Percentiles rank a stretch among this genome's conserved stretches.
Evolutionary conservation across 2,329 filamentous ascomycete genomes (phyloP).

Genomic region (Verticillium isaacii): DNA sequence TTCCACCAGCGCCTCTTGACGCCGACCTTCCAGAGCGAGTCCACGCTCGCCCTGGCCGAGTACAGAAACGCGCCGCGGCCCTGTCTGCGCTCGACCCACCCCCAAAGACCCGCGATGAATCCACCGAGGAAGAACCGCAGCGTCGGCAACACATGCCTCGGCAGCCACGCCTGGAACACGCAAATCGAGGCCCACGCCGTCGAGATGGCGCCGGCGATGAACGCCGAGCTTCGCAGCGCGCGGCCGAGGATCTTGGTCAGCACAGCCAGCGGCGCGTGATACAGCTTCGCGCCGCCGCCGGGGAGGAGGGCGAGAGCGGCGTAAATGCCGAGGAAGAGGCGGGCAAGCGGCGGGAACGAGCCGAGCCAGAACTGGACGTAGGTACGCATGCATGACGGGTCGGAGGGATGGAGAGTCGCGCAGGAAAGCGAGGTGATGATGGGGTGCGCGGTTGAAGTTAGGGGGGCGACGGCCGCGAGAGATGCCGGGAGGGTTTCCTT

Average conservation of each 20-base stretch:
- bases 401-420: slow-evolving; percentile 79
- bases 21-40: slow-evolving; percentile 90
- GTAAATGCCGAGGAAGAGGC: slow-evolving; percentile 73
- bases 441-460: slow-evolving; percentile 82
- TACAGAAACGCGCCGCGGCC: slow-evolving; percentile 73
- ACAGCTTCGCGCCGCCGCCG: slow-evolving; percentile 56
- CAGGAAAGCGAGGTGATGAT: slow-evolving; percentile 82
- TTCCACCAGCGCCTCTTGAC: slow-evolving; percentile 86
- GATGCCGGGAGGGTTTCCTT: slow-evolving; percentile 62
- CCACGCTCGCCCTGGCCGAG: slow-evolving; percentile 70
- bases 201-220: slow-evolving; percentile 78
- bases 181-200: slow-evolving; percentile 87
- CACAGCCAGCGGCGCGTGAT: slow-evolving; percentile 63
- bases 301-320: slow-evolving; percentile 63
- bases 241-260: slow-evolving; percentile 62
- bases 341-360: slow-evolving; percentile 73
- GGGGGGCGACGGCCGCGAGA: slow-evolving; percentile 65
- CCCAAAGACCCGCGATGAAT: slow-evolving; percentile 80
- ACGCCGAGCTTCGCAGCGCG: slow-evolving; percentile 70
- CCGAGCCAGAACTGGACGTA: slow-evolving; percentile 84
- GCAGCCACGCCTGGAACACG: slow-evolving; percentile 77
- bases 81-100: slow-evolving; percentile 64
- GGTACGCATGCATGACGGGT: slow-evolving; percentile 83
- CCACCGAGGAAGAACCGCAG: slow-evolving; percentile 89
- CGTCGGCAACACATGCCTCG: slow-evolving; percentile 68